Evolutionary conservation across 345 rosid species (phyloP).

Genomic region (Pistacia atlantica): DNA sequence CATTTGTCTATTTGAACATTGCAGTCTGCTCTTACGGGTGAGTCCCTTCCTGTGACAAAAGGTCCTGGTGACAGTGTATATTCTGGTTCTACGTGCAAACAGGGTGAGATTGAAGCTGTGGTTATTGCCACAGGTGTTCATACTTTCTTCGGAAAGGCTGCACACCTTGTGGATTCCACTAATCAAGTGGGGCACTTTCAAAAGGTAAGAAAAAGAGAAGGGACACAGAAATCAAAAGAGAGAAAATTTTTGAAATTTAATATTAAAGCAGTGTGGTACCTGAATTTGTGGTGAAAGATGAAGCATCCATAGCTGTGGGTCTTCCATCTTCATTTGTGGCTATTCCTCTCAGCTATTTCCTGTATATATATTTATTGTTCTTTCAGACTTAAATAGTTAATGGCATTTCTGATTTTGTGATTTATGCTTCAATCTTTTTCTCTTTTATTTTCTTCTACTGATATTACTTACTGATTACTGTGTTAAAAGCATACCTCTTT

Average conservation of each 20-base stretch:
- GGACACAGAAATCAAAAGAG: too few species aligned
- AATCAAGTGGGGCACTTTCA: slow-evolving; percentile 96
- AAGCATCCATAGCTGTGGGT: background rate
- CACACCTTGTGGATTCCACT: slow-evolving; percentile 84
- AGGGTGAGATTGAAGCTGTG: slow-evolving; percentile 90
- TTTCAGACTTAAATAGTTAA: background rate
- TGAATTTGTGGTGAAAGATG: too few species aligned
- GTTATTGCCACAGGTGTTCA: slow-evolving; percentile 94
- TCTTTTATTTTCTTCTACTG: background rate
- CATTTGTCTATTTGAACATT: background rate
- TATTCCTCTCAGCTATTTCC: background rate
- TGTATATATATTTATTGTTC: background rate
- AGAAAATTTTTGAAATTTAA: background rate
- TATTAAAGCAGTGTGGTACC: background rate
- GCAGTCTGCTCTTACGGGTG: slow-evolving; percentile 83
- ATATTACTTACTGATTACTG: background rate
- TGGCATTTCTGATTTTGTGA: background rate
- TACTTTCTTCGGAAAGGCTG: slow-evolving; percentile 93
- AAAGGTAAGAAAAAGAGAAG: slow-evolving; percentile 38
- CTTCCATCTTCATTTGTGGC: background rate
- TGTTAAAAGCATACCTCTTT: background rate
- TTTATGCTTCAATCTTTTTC: background rate
- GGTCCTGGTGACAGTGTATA: slow-evolving; percentile 80
- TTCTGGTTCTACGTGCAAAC: slow-evolving; percentile 92
- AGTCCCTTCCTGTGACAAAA: slow-evolving; percentile 90